Conservation (phyloP, 139 green algal genomes). For the Yamagishiella unicocca region DNA sequence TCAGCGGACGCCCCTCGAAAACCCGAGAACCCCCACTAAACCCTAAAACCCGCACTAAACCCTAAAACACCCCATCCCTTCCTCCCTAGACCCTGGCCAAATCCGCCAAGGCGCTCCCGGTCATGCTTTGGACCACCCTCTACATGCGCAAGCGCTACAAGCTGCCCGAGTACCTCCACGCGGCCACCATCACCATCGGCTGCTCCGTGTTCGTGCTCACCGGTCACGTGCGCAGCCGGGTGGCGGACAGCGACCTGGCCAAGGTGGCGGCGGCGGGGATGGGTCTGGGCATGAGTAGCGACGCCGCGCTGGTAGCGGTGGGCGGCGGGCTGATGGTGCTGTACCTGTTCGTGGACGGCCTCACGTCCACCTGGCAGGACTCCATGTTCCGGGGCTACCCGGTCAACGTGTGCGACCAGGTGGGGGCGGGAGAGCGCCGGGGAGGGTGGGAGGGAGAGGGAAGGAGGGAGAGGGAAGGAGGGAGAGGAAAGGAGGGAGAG, state of each 20-base stretch:
- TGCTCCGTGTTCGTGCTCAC: conserved; percentile 85
- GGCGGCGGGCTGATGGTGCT: conserved; percentile 87
- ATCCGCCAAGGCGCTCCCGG: conserved; percentile 92
- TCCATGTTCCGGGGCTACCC: conserved; percentile 74
- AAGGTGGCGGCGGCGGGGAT: background rate
- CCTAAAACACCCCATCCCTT: conserved; percentile 57
- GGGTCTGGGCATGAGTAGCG: conserved; percentile 7
- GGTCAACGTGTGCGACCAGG: conserved; percentile 92
- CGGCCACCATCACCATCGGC: conserved; percentile 80
- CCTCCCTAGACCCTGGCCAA: conserved; percentile 89
- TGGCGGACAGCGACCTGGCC: background rate
- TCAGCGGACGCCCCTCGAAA: no score
- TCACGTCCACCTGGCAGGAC: conserved; percentile 96
- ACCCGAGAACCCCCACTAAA: no score
- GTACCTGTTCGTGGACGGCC: conserved; percentile 95
- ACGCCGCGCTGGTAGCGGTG: conserved; percentile 45
- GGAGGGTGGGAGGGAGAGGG: background rate
- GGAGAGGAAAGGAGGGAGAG: background rate
- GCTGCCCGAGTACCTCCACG: conserved; percentile 81
- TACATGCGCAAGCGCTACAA: conserved; percentile 88
- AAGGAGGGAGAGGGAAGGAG: background rate
- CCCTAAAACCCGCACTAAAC: no score
- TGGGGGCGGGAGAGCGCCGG: conserved; percentile 27
- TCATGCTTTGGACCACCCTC: conserved; percentile 94
- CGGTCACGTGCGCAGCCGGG: conserved; percentile 50